Evolutionary conservation across 2,329 filamentous ascomycete species (phyloP), one percentile per base, ranked within the genome.

Genomic region (Coniochaeta hoffmannii): DNA sequence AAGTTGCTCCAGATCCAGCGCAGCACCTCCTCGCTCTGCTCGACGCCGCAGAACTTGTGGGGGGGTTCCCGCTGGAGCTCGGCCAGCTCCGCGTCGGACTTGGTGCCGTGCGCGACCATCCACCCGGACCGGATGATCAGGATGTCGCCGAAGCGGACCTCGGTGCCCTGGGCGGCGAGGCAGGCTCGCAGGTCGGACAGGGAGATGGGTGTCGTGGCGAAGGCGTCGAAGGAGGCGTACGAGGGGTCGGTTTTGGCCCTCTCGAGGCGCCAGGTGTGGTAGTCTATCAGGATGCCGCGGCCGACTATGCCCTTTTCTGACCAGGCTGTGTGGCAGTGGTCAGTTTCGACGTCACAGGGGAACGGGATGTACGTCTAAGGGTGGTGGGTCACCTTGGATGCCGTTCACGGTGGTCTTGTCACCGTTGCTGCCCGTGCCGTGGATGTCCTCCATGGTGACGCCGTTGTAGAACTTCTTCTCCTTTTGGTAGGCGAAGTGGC

Each of bases 221-320:
- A 76, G 59, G 57, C 66, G 61, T 65, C 66, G 64, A 64, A 70
- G 19, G 64, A 53, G n/a, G 60, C 58, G 49, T 58, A 17, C 28
- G n/a, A 19, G n/a, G 28, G 49, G 49, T 10, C 61, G 54, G 41
- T 24, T 1, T 64, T 57, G 12, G 66, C 62, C 35, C 77, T 69
- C 10, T 71, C 66, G 26, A 71, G 62, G 7, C 73, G 68, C 76
- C 76, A 80, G 59, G 67, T 64, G 64, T 77, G 74, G 58, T 78
- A 77, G 62, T 83, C 81, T 31, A 83, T 63, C 24, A 83, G 64
- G 2, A 83, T 69, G 4, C 78, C 81, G 0, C 80, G 69, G 7
- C 80, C 80, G 1, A 81, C 78, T 53, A 84, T 82, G 12, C 80
- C 81, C 51, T 75, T 63, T 56, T 79, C 73, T 4, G 76, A 67